A percentile compares a stretch with the other conserved stretches of the same genome.
Conservation (phyloP, 805 yeast species). For the Barnettozyma salicaria region DNA sequence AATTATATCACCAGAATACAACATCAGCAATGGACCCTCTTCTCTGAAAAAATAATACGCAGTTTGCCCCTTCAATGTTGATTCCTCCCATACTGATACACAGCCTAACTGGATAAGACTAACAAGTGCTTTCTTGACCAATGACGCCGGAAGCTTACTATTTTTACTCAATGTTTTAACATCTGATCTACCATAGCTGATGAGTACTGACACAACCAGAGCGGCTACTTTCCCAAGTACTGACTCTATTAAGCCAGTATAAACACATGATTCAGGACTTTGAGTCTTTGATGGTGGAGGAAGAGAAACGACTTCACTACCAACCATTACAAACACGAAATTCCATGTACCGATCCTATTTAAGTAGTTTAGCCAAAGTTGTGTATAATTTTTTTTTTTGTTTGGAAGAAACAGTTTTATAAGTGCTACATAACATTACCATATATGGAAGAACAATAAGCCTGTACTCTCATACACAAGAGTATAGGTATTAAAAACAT, state of each 20-base stretch:
- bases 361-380: too few species aligned
- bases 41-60: slow-evolving; percentile 57
- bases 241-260: slow-evolving; percentile 44
- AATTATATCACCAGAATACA: slow-evolving; percentile 76
- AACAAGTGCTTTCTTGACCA: slow-evolving; percentile 62
- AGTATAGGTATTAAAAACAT: too few species aligned
- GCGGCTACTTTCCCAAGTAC: slow-evolving; percentile 74
- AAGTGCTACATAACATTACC: too few species aligned
- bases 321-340: too few species aligned
- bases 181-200: slow-evolving; percentile 62
- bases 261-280: slow-evolving; percentile 57
- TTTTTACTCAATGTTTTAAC: slow-evolving; percentile 45
- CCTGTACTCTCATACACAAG: too few species aligned
- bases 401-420: too few species aligned
- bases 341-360: too few species aligned
- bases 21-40: slow-evolving; percentile 53
- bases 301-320: too few species aligned
- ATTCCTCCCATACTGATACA: slow-evolving; percentile 57
- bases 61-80: slow-evolving; percentile 21
- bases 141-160: slow-evolving; percentile 41
- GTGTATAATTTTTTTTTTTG: neutral
- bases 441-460: too few species aligned
- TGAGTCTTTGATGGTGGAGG: slow-evolving; percentile 39
- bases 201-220: slow-evolving; percentile 48
- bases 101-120: slow-evolving; percentile 76